Conservation (phyloP, 805 yeast genomes). For the Saccharomyces cerevisiae region DNA sequence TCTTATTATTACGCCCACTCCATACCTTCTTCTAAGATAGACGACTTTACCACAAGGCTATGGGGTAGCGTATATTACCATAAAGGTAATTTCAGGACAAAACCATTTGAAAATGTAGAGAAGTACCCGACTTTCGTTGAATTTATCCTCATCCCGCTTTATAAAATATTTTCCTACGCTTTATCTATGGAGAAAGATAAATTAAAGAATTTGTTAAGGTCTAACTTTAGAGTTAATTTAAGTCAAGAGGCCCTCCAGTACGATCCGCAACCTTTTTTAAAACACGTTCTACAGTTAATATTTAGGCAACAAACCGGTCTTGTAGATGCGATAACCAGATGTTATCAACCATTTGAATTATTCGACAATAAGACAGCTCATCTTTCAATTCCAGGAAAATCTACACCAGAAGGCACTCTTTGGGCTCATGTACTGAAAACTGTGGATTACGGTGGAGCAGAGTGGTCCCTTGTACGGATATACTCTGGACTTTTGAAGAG, state of each 20-base stretch:
- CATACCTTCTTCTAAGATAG: constrained; percentile 29
- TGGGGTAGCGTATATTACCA: constrained; percentile 71
- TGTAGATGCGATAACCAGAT: constrained; percentile 33
- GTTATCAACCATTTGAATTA: constrained; percentile 29
- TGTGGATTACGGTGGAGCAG: constrained; percentile 45
- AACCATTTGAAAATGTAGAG: constrained; percentile 7
- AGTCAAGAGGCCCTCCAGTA: constrained; percentile 35
- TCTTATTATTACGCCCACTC: constrained; percentile 35
- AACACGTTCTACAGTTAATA: constrained; percentile 43
- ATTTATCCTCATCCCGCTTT: constrained; percentile 70
- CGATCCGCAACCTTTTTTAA: constrained; percentile 55
- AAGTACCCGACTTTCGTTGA: constrained; percentile 43
- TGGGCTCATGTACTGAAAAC: constrained; percentile 52
- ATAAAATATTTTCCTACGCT: constrained; percentile 59
- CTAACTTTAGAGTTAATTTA: constrained; percentile 40
- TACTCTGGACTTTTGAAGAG: constrained; percentile 48
- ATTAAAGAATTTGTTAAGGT: constrained; percentile 38
- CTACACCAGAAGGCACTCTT: not conserved
- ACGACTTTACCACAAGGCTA: constrained; percentile 43
- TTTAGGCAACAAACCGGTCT: constrained; percentile 49
- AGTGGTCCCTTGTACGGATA: constrained; percentile 53
- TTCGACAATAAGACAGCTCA: constrained; percentile 19
- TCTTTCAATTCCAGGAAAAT: constrained; percentile 8
- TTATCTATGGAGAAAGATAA: constrained; percentile 43
- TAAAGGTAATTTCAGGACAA: constrained; percentile 38